Base-by-base conservation (phyloP, 805 yeast species). In the Saturnispora dispora region DNA sequence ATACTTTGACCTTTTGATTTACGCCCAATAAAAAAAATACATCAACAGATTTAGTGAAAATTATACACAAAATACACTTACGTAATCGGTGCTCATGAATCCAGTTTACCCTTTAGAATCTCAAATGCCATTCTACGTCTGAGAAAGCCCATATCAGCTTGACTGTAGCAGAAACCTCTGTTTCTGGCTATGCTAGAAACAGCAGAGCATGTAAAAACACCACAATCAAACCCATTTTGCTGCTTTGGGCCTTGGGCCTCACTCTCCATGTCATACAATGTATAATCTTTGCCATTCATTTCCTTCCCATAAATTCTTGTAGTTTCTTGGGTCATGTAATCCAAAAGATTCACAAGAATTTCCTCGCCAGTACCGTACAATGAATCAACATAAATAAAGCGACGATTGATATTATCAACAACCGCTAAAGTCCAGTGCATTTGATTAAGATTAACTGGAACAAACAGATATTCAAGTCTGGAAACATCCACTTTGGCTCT, bases 341-440 rank as follows among this genome's bases (percentile, higher is more conserved):
- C 75, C 35, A 75, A 68, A 44, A 90, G 65, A 30, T 73, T 62
- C 35, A 69, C 63, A 47, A 87, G 64, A 8, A 76, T 23, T 67
- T 75, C 62, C 3, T 58, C 57, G 25, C 76, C 77, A 2, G 78
- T 75, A 32, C 71, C 70, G n/a, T 74, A 65, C 51, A 93, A 68
- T 0, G 97, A 89, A 67, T 93, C 99, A 57, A 78, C 81, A 62
- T 86, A 91, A 17, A 76, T 70, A 50, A 91, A 81, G 41, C 77
- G 71, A 57, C 75, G 73, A 4, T 72, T 67, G 43, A 66, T 67
- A 53, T 88, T 78, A 65, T 93, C 83, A 22, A 91, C 74, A 39
- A 83, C 84, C 0, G 91, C 89, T 28, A 89, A 68, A 2, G 95
- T 93, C 99, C 99, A 93, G 66, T 93, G 99, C 1, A 90, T 78